These are phyloP conservation scores for Phytophthora boehmeriae DNA, from an alignment of 352 stramenopile species.

Conservation along the genomic window DNA sequence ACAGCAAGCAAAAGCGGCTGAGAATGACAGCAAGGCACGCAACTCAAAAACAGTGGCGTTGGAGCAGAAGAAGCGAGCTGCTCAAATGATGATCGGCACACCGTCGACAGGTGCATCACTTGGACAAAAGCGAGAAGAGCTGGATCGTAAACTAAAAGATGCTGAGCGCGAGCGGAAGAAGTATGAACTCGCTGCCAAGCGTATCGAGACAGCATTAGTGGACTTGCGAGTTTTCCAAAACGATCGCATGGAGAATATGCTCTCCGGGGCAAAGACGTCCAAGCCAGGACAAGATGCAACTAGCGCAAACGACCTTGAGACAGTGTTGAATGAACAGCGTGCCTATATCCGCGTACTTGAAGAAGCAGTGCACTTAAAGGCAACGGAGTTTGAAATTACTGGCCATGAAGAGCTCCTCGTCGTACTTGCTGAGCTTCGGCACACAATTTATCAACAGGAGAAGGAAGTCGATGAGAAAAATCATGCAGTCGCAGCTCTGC, in stretches of 20 bases:
- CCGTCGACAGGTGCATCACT: conserved; percentile 24
- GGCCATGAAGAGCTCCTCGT: conserved; percentile 80
- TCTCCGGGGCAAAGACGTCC: neutral
- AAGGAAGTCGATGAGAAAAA: conserved; percentile 49
- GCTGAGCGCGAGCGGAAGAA: conserved; percentile 48
- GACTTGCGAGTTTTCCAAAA: conserved; percentile 50
- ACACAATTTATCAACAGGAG: conserved; percentile 81
- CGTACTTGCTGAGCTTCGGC: conserved; percentile 73
- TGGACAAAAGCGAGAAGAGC: conserved; percentile 31
- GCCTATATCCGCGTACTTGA: conserved; percentile 81
- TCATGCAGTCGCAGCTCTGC: conserved; percentile 2
- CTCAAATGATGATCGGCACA: conserved; percentile 36
- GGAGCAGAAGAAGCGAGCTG: conserved; percentile 28
- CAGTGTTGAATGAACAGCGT: conserved; percentile 45
- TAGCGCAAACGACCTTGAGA: conserved; percentile 9
- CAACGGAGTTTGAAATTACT: conserved; percentile 65
- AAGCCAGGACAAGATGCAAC: conserved; percentile 5
- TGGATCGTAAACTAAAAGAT: conserved; percentile 49
- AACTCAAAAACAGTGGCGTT: conserved; percentile 4
- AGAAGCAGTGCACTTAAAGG: conserved; percentile 76
- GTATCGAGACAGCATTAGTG: conserved; percentile 40
- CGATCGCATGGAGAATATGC: conserved; percentile 24
- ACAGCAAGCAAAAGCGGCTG: conserved; percentile 24
- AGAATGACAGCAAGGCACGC: conserved; percentile 10
- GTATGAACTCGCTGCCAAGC: conserved; percentile 39